Percentiles rank a stretch among this genome's conserved stretches.
Conservation (phyloP, 371 early-diverging fungal species). For the Polyrhizophydium stewartii region DNA sequence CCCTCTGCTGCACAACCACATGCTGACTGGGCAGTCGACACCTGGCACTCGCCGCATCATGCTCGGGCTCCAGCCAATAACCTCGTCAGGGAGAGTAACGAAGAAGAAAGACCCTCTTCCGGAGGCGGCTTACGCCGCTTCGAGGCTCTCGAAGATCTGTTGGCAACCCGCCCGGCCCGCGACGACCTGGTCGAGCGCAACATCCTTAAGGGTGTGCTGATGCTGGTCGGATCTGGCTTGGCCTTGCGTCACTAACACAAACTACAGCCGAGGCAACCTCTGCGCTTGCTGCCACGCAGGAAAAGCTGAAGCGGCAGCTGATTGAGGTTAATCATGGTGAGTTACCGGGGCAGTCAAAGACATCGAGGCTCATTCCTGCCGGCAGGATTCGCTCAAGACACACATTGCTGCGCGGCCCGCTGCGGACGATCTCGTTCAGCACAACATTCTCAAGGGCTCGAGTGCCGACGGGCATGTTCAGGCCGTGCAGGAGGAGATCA, state of each 20-base stretch:
- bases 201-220: background rate
- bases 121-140: slow-evolving; percentile 2
- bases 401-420: background rate
- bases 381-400: background rate
- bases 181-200: slow-evolving; percentile 8
- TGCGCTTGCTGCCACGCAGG: slow-evolving; percentile 1
- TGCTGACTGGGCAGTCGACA: no score
- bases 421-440: background rate
- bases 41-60: no score
- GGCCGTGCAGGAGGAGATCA: background rate
- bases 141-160: slow-evolving; percentile 8
- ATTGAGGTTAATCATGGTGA: slow-evolving; percentile 5
- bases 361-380: background rate
- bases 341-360: no score
- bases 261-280: background rate
- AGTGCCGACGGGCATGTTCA: background rate
- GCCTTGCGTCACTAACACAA: background rate
- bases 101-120: no score
- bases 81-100: no score
- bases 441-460: background rate
- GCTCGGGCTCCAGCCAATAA: no score
- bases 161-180: slow-evolving; percentile 1
- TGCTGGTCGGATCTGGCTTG: background rate
- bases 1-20: no score
- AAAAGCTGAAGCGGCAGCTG: slow-evolving; percentile 9